phyloP scores from a whole-genome alignment of 306 rosid species.

The Begonia masoniana region DNA sequence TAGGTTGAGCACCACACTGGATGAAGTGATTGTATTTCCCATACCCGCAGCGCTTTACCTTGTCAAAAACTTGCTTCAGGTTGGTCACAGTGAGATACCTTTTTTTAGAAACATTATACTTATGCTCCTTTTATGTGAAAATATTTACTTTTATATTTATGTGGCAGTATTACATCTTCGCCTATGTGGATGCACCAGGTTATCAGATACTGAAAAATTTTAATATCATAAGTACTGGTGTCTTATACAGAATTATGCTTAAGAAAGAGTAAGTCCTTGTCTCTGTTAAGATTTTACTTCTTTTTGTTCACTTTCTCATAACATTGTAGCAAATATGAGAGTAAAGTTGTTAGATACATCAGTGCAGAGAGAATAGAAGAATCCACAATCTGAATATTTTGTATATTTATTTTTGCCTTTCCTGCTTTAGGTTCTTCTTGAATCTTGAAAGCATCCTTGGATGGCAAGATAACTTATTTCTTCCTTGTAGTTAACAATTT shows the following conservation, averaged over 20 bases:
- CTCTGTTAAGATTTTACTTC: neutral
- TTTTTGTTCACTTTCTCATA: neutral
- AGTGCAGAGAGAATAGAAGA: too few species aligned
- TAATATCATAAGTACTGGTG: conserved; percentile 85
- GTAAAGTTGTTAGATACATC: too few species aligned
- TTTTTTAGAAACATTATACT: too few species aligned
- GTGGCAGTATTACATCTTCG: conserved; percentile 91
- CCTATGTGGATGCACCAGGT: conserved; percentile 94
- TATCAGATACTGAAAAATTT: conserved; percentile 92
- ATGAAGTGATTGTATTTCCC: conserved; percentile 86
- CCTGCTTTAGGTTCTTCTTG: too few species aligned
- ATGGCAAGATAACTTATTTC: conserved; percentile 15
- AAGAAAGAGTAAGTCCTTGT: conserved; percentile 45
- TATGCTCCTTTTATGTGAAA: too few species aligned
- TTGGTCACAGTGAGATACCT: conserved; percentile 14
- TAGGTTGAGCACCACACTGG: conserved; percentile 71
- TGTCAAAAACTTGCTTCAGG: conserved; percentile 92
- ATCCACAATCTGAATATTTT: too few species aligned
- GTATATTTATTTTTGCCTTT: too few species aligned
- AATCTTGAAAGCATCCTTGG: neutral
- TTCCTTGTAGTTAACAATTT: neutral
- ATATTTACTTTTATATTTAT: too few species aligned
- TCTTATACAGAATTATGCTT: conserved; percentile 83
- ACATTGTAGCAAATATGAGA: too few species aligned
- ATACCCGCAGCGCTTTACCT: conserved; percentile 91